phyloP scores from a whole-genome alignment of 2,329 filamentous ascomycete genomes.

The Plenodomus tracheiphilus region DNA sequence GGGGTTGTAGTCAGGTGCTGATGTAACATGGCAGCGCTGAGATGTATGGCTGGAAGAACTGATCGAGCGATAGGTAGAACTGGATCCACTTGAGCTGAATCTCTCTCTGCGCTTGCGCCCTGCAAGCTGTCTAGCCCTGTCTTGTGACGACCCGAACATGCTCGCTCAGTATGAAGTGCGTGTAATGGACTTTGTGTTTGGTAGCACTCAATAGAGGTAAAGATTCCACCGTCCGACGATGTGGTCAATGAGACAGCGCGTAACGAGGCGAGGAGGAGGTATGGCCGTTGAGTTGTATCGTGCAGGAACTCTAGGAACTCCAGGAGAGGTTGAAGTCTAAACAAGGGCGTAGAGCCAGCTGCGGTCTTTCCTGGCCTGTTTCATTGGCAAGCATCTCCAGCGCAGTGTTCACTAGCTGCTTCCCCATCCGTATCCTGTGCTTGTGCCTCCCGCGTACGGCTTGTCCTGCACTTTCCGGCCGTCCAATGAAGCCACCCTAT shows the following conservation, averaged over 20 bases:
- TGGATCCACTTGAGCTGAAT: constrained; percentile 23
- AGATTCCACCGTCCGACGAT: neutral
- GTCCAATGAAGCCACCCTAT: neutral
- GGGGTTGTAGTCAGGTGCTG: neutral
- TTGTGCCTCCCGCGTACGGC: neutral
- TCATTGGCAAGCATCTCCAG: neutral
- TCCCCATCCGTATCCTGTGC: neutral
- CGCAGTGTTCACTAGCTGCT: neutral
- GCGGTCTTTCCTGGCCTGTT: neutral
- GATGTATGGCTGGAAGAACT: constrained; percentile 16
- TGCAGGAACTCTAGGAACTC: neutral
- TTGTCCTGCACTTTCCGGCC: neutral
- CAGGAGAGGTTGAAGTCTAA: neutral
- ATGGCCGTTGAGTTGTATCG: neutral
- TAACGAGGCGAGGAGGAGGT: no score
- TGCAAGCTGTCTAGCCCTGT: constrained; percentile 41
- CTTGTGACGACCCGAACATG: constrained; percentile 42
- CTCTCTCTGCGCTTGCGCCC: constrained; percentile 34
- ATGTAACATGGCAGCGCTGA: constrained; percentile 4
- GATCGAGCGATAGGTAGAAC: constrained; percentile 16
- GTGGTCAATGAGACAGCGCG: neutral
- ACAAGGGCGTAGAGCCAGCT: neutral
- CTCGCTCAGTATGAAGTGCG: constrained; percentile 2
- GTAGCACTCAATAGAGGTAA: no score
- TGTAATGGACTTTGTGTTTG: neutral